phyloP scores from a whole-genome alignment of 2,329 filamentous ascomycete species.

The Aspergillus puulaauensis region DNA sequence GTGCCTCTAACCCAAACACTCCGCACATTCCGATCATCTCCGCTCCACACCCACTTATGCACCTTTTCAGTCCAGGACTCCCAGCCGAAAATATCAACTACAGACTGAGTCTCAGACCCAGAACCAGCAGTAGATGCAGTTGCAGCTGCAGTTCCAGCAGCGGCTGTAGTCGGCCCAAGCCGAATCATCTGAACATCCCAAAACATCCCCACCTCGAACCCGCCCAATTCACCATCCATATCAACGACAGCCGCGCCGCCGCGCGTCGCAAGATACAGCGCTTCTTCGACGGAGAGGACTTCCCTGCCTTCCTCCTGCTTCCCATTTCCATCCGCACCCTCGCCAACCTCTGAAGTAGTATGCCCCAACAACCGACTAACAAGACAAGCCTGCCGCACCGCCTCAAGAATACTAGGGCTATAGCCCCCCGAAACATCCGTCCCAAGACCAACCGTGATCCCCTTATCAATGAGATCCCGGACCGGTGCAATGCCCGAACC shows the following conservation, averaged over 20 bases:
- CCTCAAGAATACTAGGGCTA: conserved; percentile 75
- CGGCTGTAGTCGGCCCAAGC: conserved; percentile 40
- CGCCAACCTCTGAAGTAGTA: not conserved
- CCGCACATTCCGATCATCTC: conserved; percentile 86
- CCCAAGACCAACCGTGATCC: conserved; percentile 78
- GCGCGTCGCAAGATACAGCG: conserved; percentile 79
- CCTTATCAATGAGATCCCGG: conserved; percentile 69
- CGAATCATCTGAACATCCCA: conserved; percentile 87
- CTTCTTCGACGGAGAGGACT: conserved; percentile 82
- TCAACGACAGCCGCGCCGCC: conserved; percentile 83
- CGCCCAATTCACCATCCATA: conserved; percentile 69
- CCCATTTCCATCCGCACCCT: conserved; percentile 34
- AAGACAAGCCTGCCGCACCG: conserved; percentile 76
- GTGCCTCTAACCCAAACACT: conserved; percentile 86
- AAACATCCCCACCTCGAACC: conserved; percentile 80
- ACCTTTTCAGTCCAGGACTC: conserved; percentile 84
- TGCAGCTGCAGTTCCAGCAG: no score
- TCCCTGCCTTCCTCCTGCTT: not conserved
- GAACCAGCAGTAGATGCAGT: not conserved
- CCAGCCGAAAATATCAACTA: conserved; percentile 85
- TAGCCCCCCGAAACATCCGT: conserved; percentile 92
- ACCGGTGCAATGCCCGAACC: conserved; percentile 77
- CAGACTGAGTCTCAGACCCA: conserved; percentile 35
- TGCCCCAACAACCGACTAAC: conserved; percentile 64
- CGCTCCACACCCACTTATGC: conserved; percentile 92